Conservation (phyloP, 2,329 filamentous ascomycete genomes). For the Metarhizium rileyi region DNA sequence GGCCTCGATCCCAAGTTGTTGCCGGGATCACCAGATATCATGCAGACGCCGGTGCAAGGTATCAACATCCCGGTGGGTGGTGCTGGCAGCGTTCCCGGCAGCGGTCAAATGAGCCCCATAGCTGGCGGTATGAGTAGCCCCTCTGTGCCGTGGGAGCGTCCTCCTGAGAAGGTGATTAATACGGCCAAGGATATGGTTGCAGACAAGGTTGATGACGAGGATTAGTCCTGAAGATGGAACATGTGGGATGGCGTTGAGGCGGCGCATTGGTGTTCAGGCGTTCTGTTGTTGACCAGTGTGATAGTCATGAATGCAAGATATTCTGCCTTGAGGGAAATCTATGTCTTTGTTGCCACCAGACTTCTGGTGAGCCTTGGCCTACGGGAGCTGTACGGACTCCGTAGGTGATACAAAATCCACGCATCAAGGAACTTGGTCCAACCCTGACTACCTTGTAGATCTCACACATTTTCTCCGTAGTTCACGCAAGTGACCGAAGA, state of each 20-base stretch:
- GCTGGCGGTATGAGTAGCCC: constrained; percentile 37
- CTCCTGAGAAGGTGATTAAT: constrained; percentile 40
- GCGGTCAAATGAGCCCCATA: constrained; percentile 36
- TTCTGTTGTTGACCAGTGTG: background rate
- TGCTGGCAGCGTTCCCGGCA: constrained; percentile 17
- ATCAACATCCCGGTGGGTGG: constrained; percentile 15
- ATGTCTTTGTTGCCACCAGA: background rate
- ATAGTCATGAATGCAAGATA: no score
- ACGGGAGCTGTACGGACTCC: background rate
- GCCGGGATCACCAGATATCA: constrained; percentile 69
- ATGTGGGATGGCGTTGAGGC: background rate
- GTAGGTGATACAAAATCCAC: background rate
- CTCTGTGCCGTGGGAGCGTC: constrained; percentile 32
- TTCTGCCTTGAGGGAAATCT: no score
- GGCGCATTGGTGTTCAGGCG: background rate
- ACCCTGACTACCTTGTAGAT: background rate
- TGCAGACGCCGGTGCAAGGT: constrained; percentile 62
- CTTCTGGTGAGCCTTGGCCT: background rate
- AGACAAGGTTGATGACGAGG: constrained; percentile 43
- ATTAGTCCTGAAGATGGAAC: constrained; percentile 20
- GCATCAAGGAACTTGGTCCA: background rate
- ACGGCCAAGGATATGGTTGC: constrained; percentile 39
- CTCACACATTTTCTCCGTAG: background rate
- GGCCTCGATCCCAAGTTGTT: constrained; percentile 56
- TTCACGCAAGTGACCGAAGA: background rate